Percentiles rank a stretch among this genome's conserved stretches.
phyloP scores from a whole-genome alignment of 139 green algal genomes.

The Nannochloris sp. region DNA sequence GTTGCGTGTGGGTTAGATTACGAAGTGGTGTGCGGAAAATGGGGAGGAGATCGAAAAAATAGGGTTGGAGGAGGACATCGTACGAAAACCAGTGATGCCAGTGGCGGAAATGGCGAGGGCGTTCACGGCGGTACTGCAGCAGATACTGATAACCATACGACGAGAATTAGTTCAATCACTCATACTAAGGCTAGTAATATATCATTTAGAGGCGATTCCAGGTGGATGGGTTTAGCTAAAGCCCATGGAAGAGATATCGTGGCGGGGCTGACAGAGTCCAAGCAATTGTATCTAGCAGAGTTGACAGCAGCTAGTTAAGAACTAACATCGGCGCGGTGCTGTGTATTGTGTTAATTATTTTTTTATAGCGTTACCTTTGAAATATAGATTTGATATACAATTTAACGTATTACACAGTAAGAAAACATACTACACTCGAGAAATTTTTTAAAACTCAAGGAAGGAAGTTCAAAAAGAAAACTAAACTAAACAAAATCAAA shows the following conservation, averaged over 20 bases:
- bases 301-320: too few relatives aligned
- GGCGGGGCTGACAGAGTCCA: conserved; percentile 12
- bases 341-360: too few relatives aligned
- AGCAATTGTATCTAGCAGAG: conserved; percentile 22
- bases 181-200: background rate
- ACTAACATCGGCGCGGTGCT: too few relatives aligned
- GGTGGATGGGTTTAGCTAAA: conserved; percentile 28
- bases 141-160: too few relatives aligned
- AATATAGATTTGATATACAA: background rate
- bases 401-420: too few relatives aligned
- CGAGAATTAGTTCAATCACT: background rate
- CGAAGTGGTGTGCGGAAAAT: conserved; percentile 28
- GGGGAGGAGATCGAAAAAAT: conserved; percentile 13
- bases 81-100: conserved; percentile 4
- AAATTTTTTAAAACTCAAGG: background rate
- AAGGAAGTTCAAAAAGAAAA: background rate
- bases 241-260: conserved; percentile 13
- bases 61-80: conserved; percentile 21
- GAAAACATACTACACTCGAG: too few relatives aligned
- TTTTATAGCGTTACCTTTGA: background rate
- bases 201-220: conserved; percentile 24
- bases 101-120: background rate
- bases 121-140: background rate
- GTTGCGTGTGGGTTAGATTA: conserved; percentile 21
- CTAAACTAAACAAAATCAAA: background rate